Percentiles rank a stretch among this genome's conserved stretches.
These are phyloP conservation scores for Cryptosporidium viatorum DNA, from an alignment of 169 alveolate species.

Conservation along the genomic window DNA sequence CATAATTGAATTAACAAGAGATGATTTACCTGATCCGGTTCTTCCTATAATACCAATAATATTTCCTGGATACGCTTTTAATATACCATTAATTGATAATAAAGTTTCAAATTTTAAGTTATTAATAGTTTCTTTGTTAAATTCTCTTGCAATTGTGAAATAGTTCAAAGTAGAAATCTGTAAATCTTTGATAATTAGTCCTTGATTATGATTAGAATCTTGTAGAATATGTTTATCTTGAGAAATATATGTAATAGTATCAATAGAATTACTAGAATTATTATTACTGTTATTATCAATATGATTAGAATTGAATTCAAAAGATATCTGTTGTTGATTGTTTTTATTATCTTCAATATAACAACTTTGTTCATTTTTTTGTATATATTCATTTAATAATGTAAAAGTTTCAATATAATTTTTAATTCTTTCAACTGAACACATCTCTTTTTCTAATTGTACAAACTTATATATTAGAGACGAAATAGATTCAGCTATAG, in stretches of 20 bases:
- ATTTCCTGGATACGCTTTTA: slow-evolving; percentile 76
- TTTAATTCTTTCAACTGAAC: slow-evolving; percentile 77
- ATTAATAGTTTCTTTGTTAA: background rate
- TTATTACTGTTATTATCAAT: background rate
- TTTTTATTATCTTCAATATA: background rate
- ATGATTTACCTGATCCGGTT: slow-evolving; percentile 92
- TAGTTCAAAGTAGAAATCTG: background rate
- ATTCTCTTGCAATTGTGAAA: background rate
- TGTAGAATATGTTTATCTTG: background rate
- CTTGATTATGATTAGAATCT: background rate
- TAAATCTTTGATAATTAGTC: slow-evolving; percentile 30
- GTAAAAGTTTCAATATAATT: slow-evolving; percentile 7
- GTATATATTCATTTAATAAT: background rate
- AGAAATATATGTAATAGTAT: too few species aligned
- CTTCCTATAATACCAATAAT: slow-evolving; percentile 89
- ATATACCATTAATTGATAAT: background rate
- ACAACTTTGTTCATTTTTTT: background rate
- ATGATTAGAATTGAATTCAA: background rate
- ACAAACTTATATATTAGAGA: slow-evolving; percentile 73
- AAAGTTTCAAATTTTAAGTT: slow-evolving; percentile 2
- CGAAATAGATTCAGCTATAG: slow-evolving; percentile 77
- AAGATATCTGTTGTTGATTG: background rate
- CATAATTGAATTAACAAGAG: slow-evolving; percentile 85
- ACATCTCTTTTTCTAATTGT: slow-evolving; percentile 78
- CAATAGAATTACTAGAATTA: background rate